phyloP scores from a whole-genome alignment of 768 basidiomycete genomes.

The Boletellus ananas region DNA sequence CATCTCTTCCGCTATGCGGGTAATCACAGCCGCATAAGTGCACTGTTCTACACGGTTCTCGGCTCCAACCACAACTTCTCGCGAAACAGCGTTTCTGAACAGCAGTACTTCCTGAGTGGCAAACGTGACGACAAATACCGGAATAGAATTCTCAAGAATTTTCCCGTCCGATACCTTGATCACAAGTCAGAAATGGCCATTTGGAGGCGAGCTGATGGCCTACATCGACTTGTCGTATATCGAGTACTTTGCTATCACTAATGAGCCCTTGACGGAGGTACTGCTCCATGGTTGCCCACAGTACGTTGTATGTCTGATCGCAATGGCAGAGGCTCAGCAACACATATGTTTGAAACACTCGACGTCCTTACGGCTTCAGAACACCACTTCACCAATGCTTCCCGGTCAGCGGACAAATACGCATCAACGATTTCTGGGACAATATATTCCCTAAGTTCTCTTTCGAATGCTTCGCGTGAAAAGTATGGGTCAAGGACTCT shows the following conservation, averaged over 20 bases:
- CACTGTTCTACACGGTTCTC: constrained; percentile 93
- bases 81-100: constrained; percentile 86
- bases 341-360: background rate
- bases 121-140: constrained; percentile 89
- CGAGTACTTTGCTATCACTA: constrained; percentile 90
- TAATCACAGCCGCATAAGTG: constrained; percentile 87
- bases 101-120: constrained; percentile 90
- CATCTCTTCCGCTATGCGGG: constrained; percentile 82
- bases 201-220: constrained; percentile 25
- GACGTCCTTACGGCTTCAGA: constrained; percentile 78
- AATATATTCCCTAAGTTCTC: constrained; percentile 93
- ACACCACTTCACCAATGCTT: constrained; percentile 86
- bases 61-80: constrained; percentile 83
- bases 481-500: constrained; percentile 86
- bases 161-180: constrained; percentile 77
- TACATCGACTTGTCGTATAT: constrained; percentile 97
- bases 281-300: constrained; percentile 97
- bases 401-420: constrained; percentile 86
- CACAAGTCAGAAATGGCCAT: constrained; percentile 2
- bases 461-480: constrained; percentile 79
- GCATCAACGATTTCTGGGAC: constrained; percentile 97
- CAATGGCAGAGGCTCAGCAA: background rate
- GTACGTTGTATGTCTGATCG: constrained; percentile 90
- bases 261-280: constrained; percentile 88
- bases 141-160: constrained; percentile 84